Percentiles rank a stretch among this genome's conserved stretches.
Evolutionary conservation across 371 early-diverging fungal species (phyloP).

Genomic region (Smittium culicis): DNA sequence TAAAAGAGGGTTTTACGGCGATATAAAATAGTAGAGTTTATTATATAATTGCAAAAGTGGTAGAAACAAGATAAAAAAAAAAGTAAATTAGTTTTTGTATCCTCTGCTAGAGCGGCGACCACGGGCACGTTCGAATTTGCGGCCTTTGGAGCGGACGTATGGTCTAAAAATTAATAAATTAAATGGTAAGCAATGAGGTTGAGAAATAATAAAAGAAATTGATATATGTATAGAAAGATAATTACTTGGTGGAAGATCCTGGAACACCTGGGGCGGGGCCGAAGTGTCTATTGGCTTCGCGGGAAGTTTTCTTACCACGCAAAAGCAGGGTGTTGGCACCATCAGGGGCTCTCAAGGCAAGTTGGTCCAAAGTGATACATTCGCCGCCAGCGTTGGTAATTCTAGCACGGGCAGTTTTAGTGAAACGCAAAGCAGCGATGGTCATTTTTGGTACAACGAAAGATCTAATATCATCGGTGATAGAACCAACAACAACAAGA

Average conservation of each 20-base stretch:
- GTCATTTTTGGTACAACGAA: slow-evolving; percentile 89
- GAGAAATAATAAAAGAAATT: too few relatives aligned
- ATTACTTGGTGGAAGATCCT: slow-evolving; percentile 57
- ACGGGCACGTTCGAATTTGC: too few relatives aligned
- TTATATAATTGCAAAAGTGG: too few relatives aligned
- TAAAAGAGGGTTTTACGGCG: too few relatives aligned
- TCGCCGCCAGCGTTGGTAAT: slow-evolving; percentile 98
- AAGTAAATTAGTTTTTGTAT: too few relatives aligned
- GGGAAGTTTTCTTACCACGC: slow-evolving; percentile 77
- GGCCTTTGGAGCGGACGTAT: too few relatives aligned
- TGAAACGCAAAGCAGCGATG: slow-evolving; percentile 87
- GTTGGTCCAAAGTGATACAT: slow-evolving; percentile 93
- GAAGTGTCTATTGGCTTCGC: slow-evolving; percentile 94
- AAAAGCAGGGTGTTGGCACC: slow-evolving; percentile 91
- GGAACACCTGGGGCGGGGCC: slow-evolving; percentile 70
- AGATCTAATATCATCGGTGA: slow-evolving; percentile 92
- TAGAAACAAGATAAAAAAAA: too few relatives aligned
- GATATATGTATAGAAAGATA: neutral
- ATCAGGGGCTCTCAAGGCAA: slow-evolving; percentile 92
- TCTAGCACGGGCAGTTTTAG: slow-evolving; percentile 89
- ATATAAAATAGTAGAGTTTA: too few relatives aligned
- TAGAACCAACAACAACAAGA: slow-evolving; percentile 84
- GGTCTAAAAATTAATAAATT: too few relatives aligned
- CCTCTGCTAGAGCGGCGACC: too few relatives aligned
- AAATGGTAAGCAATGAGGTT: too few relatives aligned